Base-by-base conservation (phyloP, 129 eudicot species). In the Solidago caesia region DNA sequence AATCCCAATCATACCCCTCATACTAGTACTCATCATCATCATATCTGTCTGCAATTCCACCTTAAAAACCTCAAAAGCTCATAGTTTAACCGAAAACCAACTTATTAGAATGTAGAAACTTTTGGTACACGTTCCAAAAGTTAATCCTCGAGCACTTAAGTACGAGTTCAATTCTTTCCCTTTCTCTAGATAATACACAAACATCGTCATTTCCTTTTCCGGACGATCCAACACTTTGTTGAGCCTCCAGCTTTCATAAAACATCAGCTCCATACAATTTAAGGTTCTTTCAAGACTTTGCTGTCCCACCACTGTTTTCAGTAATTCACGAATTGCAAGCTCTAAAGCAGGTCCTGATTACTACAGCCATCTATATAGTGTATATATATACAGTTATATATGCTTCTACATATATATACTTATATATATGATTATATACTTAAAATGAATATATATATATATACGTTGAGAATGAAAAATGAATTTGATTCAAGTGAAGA, bases 161-260 rank as follows among this genome's bases (percentile, higher is more conserved):
- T 11, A 81, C 51, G 5, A 62, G 77, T 8, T 21, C 21, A 21
- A 21, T 21, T 74, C 84, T 64, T 44, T 68, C 26, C 72, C 84
- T 2, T 75, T 7, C 0, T n/a, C 42, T 27, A 75, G 43, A 12
- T 14, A 61, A 62, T 9, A 11, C 8, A 57, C 52, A 39, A 81
- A 64, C 64, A 13, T 14, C 26, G 5, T 6, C 14, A 49, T 16
- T 4, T 75, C 73, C 62, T 67, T 9, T 2, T 26, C 59, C 0
- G 69, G 69, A 70, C 56, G 56, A 6, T 63, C 27, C 76, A 80
- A 69, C 44, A 16, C 14, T 33, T 27, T 3, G 59, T 45, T 42
- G 7, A 65, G 46, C 33, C 5, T 25, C 3, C 9, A 16, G 14
- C 65, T 75, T 0, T 71, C 63, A 2, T n/a, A 9, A 48, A 81